A percentile compares a stretch with the other conserved stretches of the same genome.
These are phyloP conservation scores for Xylaria scruposa DNA, from an alignment of 495 filamentous ascomycete genomes.

Conservation along the genomic window DNA sequence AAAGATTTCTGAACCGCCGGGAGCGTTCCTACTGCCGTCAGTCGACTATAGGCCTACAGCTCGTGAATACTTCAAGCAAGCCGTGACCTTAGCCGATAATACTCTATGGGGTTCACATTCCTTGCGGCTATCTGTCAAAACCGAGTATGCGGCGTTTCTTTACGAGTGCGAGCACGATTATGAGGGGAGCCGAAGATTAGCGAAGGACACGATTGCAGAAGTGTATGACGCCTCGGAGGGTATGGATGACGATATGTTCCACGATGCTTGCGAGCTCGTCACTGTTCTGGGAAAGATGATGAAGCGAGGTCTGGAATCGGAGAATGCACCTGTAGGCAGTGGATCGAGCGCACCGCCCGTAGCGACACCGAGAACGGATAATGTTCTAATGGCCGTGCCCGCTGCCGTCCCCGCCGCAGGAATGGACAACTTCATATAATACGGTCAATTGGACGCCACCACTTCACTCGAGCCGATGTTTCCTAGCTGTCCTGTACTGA, in stretches of 20 bases:
- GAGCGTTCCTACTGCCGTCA: constrained; percentile 76
- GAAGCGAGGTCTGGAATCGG: constrained; percentile 64
- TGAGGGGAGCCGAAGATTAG: constrained; percentile 73
- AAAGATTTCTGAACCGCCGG: constrained; percentile 57
- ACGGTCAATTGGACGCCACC: not conserved
- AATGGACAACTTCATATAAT: constrained; percentile 44
- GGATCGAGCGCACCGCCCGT: constrained; percentile 22
- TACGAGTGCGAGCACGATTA: constrained; percentile 91
- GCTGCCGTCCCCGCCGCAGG: constrained; percentile 31
- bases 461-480: not conserved
- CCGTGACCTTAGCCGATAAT: constrained; percentile 72
- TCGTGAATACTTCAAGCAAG: constrained; percentile 79
- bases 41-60: constrained; percentile 85
- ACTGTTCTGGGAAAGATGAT: constrained; percentile 78
- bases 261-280: constrained; percentile 77
- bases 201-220: constrained; percentile 83
- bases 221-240: constrained; percentile 90
- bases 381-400: constrained; percentile 21
- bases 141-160: constrained; percentile 92
- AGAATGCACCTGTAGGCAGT: constrained; percentile 26
- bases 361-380: constrained; percentile 25
- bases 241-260: constrained; percentile 90
- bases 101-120: constrained; percentile 88
- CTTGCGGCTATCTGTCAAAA: constrained; percentile 85
- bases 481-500: not conserved